Base-by-base conservation (phyloP, 2,329 filamentous ascomycete species). In the Phaeosphaeriaceae sp. region DNA sequence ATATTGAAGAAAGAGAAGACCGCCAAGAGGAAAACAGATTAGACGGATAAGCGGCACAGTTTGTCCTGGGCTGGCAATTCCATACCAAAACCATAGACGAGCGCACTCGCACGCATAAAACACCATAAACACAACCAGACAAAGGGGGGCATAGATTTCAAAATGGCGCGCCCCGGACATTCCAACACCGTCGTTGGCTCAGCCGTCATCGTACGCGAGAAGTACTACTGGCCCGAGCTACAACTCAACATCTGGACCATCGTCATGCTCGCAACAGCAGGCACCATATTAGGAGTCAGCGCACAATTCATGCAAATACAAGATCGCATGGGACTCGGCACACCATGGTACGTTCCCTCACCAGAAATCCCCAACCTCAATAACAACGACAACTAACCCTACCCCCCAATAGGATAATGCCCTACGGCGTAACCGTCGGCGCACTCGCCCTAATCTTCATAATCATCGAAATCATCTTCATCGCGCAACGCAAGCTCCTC, bases 221-320 rank as follows among this genome's bases (percentile, higher is more conserved):
- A 79, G 61, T 87, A 86, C 74, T 81, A 80, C 74, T 87, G 84
- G 84, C 84, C 84, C 2, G 83, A 87, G 68, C 75, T 82, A 40
- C 83, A 86, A 62, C 77, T 87, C 57, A 86, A 87, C 63, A 71
- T 85, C 62, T 87, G 84, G 84, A 81, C 83, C 44, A 80, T 87
- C 59, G 75, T 86, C 58, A 84, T 87, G 67, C 76, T 87, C 13
- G 80, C 78, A 1, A 79, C 81, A 2, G 82, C 82, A 9, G 78
- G 81, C 20, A 79, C 80, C 43, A 79, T 84, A 46, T 73, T 87
- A 2, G 84, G 84, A 6, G 78, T 87, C 35, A 85, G 83, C 62
- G 79, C 82, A 15, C 79, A 80, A 70, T 86, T 87, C 60, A 81
- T 87, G 68, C 60, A 73, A 2, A 80, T 85, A 17, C 84, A 87